Evolutionary conservation across 768 basidiomycete genomes (phyloP).

Genomic region (Tulasnella sp.): DNA sequence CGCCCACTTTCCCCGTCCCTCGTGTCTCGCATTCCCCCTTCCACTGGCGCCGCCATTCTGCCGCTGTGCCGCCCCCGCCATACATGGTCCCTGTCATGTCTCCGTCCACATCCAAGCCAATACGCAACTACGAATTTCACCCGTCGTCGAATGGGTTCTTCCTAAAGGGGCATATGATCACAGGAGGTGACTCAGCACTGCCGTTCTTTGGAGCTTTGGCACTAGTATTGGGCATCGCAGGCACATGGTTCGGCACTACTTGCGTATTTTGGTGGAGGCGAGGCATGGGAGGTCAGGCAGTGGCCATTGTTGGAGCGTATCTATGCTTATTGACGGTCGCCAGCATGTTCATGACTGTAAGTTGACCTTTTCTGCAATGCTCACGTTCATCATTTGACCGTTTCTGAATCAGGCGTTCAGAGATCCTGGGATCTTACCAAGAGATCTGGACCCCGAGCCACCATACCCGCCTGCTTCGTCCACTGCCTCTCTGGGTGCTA

Average conservation of each 20-base stretch:
- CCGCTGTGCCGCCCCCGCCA: slow-evolving; percentile 11
- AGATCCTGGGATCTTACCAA: slow-evolving; percentile 83
- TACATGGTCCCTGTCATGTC: slow-evolving; percentile 26
- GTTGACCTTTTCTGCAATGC: slow-evolving; percentile 26
- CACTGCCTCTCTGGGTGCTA: slow-evolving; percentile 45
- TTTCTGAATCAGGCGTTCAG: slow-evolving; percentile 46
- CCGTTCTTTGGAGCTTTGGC: slow-evolving; percentile 61
- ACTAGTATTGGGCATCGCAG: slow-evolving; percentile 55
- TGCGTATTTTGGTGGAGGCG: slow-evolving; percentile 74
- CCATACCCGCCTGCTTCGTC: slow-evolving; percentile 51
- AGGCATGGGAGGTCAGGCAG: slow-evolving; percentile 53
- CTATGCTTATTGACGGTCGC: slow-evolving; percentile 52
- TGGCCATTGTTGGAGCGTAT: slow-evolving; percentile 54
- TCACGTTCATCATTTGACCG: slow-evolving; percentile 17
- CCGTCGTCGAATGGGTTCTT: slow-evolving; percentile 71
- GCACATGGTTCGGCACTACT: slow-evolving; percentile 80
- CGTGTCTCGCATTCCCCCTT: not conserved
- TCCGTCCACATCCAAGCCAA: slow-evolving; percentile 32
- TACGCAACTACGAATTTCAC: slow-evolving; percentile 52
- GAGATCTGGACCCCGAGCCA: slow-evolving; percentile 75
- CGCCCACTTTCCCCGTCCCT: not conserved
- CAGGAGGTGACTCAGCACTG: slow-evolving; percentile 76
- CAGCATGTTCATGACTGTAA: slow-evolving; percentile 66
- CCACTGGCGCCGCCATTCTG: slow-evolving; percentile 1
- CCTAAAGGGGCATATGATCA: slow-evolving; percentile 57